Conservation (phyloP, 2,329 filamentous ascomycete genomes). For the Xylaria sp. region DNA sequence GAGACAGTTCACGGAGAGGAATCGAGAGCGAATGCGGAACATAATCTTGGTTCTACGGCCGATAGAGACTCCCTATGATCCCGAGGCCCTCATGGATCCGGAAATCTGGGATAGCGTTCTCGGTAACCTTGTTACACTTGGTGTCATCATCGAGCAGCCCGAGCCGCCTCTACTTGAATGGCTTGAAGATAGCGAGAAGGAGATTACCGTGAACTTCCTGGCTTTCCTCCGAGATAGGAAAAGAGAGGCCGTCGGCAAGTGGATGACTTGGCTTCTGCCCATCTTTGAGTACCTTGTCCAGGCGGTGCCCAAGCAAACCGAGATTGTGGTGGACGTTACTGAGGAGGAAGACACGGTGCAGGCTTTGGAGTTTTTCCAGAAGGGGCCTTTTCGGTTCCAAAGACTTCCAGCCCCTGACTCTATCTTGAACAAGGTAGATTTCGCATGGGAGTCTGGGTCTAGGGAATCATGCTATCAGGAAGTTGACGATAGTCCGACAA, state of each 20-base stretch:
- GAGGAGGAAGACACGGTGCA: slow-evolving; percentile 28
- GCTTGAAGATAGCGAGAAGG: slow-evolving; percentile 19
- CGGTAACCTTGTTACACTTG: slow-evolving; percentile 23
- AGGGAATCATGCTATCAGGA: slow-evolving; percentile 13
- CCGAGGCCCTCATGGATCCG: slow-evolving; percentile 7
- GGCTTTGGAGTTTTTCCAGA: slow-evolving; percentile 23
- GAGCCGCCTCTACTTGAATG: slow-evolving; percentile 11
- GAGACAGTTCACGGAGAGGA: slow-evolving; percentile 18
- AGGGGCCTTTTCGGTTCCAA: slow-evolving; percentile 26
- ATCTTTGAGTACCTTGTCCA: slow-evolving; percentile 29
- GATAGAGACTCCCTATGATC: not conserved
- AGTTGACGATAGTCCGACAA: slow-evolving; percentile 12
- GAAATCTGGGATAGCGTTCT: slow-evolving; percentile 24
- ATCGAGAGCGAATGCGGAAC: slow-evolving; percentile 23
- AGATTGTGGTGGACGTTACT: slow-evolving; percentile 27
- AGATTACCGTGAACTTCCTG: slow-evolving; percentile 5
- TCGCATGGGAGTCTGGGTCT: slow-evolving; percentile 26
- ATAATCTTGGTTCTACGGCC: slow-evolving; percentile 21
- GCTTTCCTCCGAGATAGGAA: slow-evolving; percentile 19
- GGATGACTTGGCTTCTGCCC: slow-evolving; percentile 28
- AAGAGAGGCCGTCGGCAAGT: slow-evolving; percentile 13
- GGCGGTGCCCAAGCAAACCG: slow-evolving; percentile 20
- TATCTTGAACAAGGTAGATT: slow-evolving; percentile 17
- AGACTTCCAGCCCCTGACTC: slow-evolving; percentile 19
- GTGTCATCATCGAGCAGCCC: slow-evolving; percentile 24